These are phyloP conservation scores for Ambrosiella xylebori DNA, from an alignment of 2,329 filamentous ascomycete species.

Conservation along the genomic window DNA sequence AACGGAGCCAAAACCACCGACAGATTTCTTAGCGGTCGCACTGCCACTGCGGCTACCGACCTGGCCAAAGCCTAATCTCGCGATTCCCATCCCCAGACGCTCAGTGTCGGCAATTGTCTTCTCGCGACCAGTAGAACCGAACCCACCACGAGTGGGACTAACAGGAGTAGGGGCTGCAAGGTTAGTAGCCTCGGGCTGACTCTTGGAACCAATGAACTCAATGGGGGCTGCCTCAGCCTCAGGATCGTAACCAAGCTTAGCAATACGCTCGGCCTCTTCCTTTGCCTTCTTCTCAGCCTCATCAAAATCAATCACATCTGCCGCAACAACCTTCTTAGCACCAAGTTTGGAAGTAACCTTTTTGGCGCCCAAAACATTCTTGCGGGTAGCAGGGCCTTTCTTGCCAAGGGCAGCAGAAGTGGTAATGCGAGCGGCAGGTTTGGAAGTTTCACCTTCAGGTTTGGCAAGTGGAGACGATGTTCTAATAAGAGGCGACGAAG, in stretches of 20 bases:
- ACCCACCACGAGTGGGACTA: conserved; percentile 44
- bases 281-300: conserved; percentile 94
- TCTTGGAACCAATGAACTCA: conserved; percentile 47
- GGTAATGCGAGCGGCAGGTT: conserved; percentile 51
- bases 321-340: conserved; percentile 66
- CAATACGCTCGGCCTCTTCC: conserved; percentile 91
- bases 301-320: conserved; percentile 80
- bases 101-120: conserved; percentile 67
- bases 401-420: conserved; percentile 74
- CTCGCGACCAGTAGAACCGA: conserved; percentile 43
- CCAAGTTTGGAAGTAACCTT: conserved; percentile 68
- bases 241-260: conserved; percentile 87
- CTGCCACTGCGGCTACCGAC: conserved; percentile 39
- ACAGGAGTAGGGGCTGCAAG: conserved; percentile 61
- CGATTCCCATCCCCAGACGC: conserved; percentile 75
- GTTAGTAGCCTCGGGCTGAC: conserved; percentile 37
- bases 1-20: conserved; percentile 74
- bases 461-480: conserved; percentile 68
- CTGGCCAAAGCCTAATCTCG: conserved; percentile 74
- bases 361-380: conserved; percentile 77
- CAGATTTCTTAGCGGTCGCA: conserved; percentile 50
- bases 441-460: conserved; percentile 33
- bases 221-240: conserved; percentile 53
- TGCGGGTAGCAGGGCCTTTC: conserved; percentile 49
- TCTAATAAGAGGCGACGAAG: conserved; percentile 77